These are phyloP conservation scores for Musa acuminata DNA, from an alignment of 176 grass and related monocot species.

Conservation along the genomic window DNA sequence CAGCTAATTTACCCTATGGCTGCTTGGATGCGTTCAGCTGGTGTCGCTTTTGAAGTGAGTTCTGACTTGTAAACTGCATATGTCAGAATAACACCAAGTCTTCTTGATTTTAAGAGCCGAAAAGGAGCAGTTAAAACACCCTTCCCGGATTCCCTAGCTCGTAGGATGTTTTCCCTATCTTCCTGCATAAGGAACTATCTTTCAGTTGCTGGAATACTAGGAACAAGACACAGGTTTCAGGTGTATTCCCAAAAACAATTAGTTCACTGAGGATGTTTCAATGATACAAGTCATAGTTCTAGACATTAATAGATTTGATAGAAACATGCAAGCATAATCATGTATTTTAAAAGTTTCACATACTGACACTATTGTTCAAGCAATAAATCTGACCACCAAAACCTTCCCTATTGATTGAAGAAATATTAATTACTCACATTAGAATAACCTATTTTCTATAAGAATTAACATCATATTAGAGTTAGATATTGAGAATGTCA, in stretches of 20 bases:
- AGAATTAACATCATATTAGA: neutral
- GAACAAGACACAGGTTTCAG: neutral
- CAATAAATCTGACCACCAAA: neutral
- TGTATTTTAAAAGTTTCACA: neutral
- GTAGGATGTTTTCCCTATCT: conserved; percentile 79
- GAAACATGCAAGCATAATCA: neutral
- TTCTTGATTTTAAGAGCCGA: conserved; percentile 67
- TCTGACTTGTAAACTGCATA: conserved; percentile 85
- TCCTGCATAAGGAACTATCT: conserved; percentile 39
- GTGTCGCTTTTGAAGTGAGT: conserved; percentile 55
- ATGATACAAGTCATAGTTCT: neutral
- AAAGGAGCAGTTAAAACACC: conserved; percentile 93
- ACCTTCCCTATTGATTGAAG: neutral
- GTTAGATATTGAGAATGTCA: neutral
- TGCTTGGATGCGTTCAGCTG: conserved; percentile 52
- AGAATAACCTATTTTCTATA: neutral
- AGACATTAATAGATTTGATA: neutral
- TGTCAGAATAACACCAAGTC: conserved; percentile 83
- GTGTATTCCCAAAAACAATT: neutral
- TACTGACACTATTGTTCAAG: neutral
- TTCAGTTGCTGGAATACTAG: neutral
- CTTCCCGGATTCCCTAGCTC: conserved; percentile 74
- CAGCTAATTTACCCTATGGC: conserved; percentile 61
- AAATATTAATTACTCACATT: neutral
- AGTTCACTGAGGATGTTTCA: neutral